Percentiles rank a stretch among this genome's conserved stretches.
phyloP scores from a whole-genome alignment of 441 rosid genomes.

The Adansonia grandidieri region DNA sequence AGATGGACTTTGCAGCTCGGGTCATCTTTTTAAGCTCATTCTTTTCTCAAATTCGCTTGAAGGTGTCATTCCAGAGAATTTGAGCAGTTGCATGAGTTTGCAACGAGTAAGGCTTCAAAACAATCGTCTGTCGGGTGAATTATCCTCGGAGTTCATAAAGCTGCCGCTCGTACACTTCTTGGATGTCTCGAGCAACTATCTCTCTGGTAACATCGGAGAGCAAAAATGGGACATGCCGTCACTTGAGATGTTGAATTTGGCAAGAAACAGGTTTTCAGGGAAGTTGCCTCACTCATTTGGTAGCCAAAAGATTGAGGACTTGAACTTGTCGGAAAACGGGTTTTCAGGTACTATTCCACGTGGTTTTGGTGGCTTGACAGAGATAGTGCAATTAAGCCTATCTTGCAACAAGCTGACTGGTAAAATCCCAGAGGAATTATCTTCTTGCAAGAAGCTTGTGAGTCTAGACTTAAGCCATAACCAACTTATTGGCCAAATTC shows the following conservation, averaged over 20 bases:
- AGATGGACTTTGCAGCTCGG: conserved; percentile 60
- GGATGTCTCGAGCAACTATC: conserved; percentile 72
- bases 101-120: conserved; percentile 72
- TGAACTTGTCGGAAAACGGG: conserved; percentile 61
- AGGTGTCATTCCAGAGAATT: conserved; percentile 55
- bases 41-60: conserved; percentile 71
- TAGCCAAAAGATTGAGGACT: conserved; percentile 56
- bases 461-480: conserved; percentile 75
- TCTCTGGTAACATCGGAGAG: conserved; percentile 52
- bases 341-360: conserved; percentile 62
- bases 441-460: conserved; percentile 71
- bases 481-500: conserved; percentile 61
- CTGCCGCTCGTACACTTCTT: conserved; percentile 71
- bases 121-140: conserved; percentile 61
- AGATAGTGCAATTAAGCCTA: conserved; percentile 65
- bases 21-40: conserved; percentile 71
- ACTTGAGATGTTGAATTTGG: conserved; percentile 75
- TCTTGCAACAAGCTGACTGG: conserved; percentile 59
- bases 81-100: conserved; percentile 61
- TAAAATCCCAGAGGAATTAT: conserved; percentile 63
- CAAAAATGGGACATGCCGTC: conserved; percentile 68
- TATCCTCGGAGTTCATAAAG: conserved; percentile 52
- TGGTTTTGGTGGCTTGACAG: conserved; percentile 43
- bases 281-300: conserved; percentile 59
- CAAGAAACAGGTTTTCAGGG: conserved; percentile 57